phyloP scores from a whole-genome alignment of 2,329 filamentous ascomycete genomes.

The Dactylellina drechsleri region DNA sequence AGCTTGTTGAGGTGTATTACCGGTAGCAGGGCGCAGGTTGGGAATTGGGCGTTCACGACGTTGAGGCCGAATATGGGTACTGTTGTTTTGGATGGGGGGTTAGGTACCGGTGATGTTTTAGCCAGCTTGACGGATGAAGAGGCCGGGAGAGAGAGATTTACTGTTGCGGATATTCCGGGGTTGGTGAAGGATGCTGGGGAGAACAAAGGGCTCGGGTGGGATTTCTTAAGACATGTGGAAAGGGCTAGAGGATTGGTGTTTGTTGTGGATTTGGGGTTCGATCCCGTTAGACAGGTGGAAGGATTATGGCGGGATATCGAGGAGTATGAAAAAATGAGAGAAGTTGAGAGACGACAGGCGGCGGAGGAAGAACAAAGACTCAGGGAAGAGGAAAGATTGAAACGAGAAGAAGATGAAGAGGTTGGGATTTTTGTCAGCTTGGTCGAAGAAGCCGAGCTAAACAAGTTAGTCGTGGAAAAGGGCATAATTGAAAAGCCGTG shows the following conservation, averaged over 20 bases:
- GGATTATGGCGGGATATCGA: slow-evolving; percentile 90
- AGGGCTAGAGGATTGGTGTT: slow-evolving; percentile 92
- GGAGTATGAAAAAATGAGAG: slow-evolving; percentile 72
- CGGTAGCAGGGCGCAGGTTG: slow-evolving; percentile 87
- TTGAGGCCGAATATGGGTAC: slow-evolving; percentile 95
- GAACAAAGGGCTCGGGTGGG: slow-evolving; percentile 88
- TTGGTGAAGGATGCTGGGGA: slow-evolving; percentile 91
- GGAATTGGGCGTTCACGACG: slow-evolving; percentile 96
- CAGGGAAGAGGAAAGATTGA: slow-evolving; percentile 34
- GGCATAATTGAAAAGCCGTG: slow-evolving; percentile 82
- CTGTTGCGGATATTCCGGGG: slow-evolving; percentile 94
- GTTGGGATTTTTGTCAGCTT: slow-evolving; percentile 27
- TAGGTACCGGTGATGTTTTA: slow-evolving; percentile 59
- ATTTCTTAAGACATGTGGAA: slow-evolving; percentile 93
- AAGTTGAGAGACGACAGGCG: slow-evolving; percentile 55
- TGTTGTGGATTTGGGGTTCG: slow-evolving; percentile 85
- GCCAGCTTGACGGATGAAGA: slow-evolving; percentile 63
- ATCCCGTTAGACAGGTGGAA: slow-evolving; percentile 81
- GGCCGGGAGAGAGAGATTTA: slow-evolving; percentile 76
- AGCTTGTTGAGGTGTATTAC: slow-evolving; percentile 88
- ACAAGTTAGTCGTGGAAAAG: slow-evolving; percentile 18
- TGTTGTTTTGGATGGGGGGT: slow-evolving; percentile 79
- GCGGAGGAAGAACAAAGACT: slow-evolving; percentile 54
- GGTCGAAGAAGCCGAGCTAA: slow-evolving; percentile 17
- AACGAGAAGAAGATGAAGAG: slow-evolving; percentile 33